phyloP scores from a whole-genome alignment of 2,329 filamentous ascomycete species.

The Fusarium sp. region DNA sequence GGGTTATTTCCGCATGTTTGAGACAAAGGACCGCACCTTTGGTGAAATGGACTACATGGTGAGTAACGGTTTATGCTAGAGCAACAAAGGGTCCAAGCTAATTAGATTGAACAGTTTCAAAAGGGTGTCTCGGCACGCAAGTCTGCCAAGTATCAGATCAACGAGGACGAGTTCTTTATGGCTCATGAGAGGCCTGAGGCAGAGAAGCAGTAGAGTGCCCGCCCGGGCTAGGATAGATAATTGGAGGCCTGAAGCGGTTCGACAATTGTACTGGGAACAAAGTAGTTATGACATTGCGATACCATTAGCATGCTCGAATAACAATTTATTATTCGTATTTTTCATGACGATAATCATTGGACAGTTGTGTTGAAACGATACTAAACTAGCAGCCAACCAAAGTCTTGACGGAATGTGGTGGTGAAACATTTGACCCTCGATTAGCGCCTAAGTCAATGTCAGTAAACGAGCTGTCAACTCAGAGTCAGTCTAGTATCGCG shows the following conservation, averaged over 20 bases:
- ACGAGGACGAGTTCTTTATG: conserved; percentile 51
- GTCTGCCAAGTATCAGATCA: conserved; percentile 54
- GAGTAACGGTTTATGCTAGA: background rate
- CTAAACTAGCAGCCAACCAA: conserved; percentile 10
- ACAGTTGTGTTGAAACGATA: conserved; percentile 17
- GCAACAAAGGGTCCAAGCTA: conserved; percentile 9
- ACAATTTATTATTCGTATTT: conserved; percentile 6
- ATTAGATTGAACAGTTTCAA: conserved; percentile 48
- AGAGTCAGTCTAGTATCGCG: background rate
- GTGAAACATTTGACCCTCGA: conserved; percentile 25
- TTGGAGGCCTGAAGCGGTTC: conserved; percentile 2
- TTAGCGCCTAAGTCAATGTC: conserved; percentile 17
- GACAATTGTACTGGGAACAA: conserved; percentile 3
- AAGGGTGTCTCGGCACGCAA: conserved; percentile 55
- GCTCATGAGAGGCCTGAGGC: conserved; percentile 30
- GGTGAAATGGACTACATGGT: conserved; percentile 60
- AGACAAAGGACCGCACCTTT: conserved; percentile 60
- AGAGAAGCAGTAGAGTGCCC: conserved; percentile 29
- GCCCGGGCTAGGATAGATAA: background rate
- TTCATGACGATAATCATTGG: conserved; percentile 9
- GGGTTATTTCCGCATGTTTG: conserved; percentile 59
- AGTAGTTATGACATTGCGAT: conserved; percentile 11
- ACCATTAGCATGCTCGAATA: conserved; percentile 14
- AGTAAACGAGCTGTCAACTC: background rate
- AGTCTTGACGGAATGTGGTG: conserved; percentile 18